phyloP scores from a whole-genome alignment of 192 early-diverging fungal species.

The Nowakowskiella sp. region DNA sequence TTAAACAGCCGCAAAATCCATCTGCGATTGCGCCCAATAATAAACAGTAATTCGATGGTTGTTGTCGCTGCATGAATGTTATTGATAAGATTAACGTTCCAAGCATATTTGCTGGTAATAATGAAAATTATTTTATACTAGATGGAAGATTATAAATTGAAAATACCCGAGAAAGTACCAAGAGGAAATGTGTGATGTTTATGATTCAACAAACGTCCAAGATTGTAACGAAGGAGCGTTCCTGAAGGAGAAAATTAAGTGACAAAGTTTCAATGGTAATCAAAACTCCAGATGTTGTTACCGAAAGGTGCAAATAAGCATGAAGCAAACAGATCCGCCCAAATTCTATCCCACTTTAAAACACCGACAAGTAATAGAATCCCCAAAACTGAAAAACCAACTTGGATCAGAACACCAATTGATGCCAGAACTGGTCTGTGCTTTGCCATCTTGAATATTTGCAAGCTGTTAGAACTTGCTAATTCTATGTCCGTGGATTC shows the following conservation, averaged over 20 bases:
- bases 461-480: neutral
- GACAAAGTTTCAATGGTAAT: no score
- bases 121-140: neutral
- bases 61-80: constrained; percentile 6
- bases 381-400: constrained; percentile 8
- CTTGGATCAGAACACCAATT: neutral
- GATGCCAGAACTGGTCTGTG: neutral
- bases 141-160: neutral
- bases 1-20: constrained; percentile 62
- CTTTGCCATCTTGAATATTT: neutral
- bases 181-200: constrained; percentile 14
- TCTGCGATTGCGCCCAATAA: constrained; percentile 27
- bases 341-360: constrained; percentile 1
- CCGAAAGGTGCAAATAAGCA: constrained; percentile 5
- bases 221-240: constrained; percentile 17
- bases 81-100: constrained; percentile 19
- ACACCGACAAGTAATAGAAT: neutral
- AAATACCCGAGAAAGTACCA: constrained; percentile 25
- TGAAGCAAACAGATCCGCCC: neutral
- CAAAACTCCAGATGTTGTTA: no score
- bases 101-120: constrained; percentile 20
- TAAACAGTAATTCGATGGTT: constrained; percentile 3
- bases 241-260: no score
- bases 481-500: no score
- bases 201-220: constrained; percentile 18